phyloP scores from a whole-genome alignment of 1,139 yeast species.

The Nakaseomyces sp. region DNA sequence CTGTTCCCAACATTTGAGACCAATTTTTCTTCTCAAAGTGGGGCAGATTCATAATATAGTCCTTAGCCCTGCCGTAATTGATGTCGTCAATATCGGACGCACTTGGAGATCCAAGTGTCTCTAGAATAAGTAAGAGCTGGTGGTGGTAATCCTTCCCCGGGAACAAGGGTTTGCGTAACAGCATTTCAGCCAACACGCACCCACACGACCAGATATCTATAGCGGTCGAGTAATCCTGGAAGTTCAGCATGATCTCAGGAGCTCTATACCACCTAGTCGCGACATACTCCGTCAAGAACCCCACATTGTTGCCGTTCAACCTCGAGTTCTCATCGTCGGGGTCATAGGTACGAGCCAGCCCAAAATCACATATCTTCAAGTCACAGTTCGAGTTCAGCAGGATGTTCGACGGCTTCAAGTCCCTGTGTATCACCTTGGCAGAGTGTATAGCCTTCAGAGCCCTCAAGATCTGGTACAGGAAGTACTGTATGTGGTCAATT shows the following conservation, averaged over 20 bases:
- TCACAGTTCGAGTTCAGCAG: constrained; percentile 85
- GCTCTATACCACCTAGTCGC: constrained; percentile 80
- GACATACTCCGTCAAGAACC: constrained; percentile 62
- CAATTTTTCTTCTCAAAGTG: constrained; percentile 42
- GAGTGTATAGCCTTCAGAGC: constrained; percentile 58
- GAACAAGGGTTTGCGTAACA: constrained; percentile 57
- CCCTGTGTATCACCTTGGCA: constrained; percentile 74
- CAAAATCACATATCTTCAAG: constrained; percentile 87
- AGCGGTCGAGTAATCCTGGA: constrained; percentile 60
- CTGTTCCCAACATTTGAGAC: constrained; percentile 35
- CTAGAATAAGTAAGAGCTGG: constrained; percentile 54
- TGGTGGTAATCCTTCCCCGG: constrained; percentile 73
- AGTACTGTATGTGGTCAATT: constrained; percentile 63
- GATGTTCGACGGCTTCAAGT: constrained; percentile 80
- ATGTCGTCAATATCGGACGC: constrained; percentile 48
- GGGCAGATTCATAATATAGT: constrained; percentile 54
- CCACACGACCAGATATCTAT: constrained; percentile 78
- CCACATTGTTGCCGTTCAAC: constrained; percentile 51
- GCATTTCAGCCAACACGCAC: constrained; percentile 61
- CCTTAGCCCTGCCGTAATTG: constrained; percentile 53
- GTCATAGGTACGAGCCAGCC: constrained; percentile 52
- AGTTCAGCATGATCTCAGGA: constrained; percentile 67
- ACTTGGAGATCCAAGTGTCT: constrained; percentile 56
- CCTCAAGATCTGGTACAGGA: constrained; percentile 54
- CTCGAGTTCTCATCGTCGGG: constrained; percentile 33